These are phyloP conservation scores for Xylariomycetidae sp. DNA, from an alignment of 2,329 filamentous ascomycete genomes.

Conservation along the genomic window DNA sequence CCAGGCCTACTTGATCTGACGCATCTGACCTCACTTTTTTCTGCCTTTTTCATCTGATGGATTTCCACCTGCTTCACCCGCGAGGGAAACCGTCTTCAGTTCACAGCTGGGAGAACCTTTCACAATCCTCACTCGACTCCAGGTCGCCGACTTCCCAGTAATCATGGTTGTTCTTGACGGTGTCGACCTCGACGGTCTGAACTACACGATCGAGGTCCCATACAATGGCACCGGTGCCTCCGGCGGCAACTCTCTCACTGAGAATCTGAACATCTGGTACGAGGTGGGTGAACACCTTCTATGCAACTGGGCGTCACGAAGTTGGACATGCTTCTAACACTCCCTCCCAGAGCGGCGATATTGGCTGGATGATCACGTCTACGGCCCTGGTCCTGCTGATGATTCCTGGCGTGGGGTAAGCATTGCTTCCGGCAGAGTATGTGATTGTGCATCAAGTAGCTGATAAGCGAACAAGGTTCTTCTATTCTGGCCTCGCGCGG, in stretches of 20 bases:
- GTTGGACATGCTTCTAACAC: too few species aligned
- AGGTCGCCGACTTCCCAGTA: conserved; percentile 7
- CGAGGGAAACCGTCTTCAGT: too few species aligned
- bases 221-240: conserved; percentile 61
- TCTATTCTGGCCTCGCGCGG: conserved; percentile 85
- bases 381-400: conserved; percentile 83
- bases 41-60: too few species aligned
- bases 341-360: conserved; percentile 60
- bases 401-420: conserved; percentile 80
- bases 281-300: conserved; percentile 42
- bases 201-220: conserved; percentile 41
- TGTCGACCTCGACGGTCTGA: conserved; percentile 36
- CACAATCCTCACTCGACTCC: too few species aligned
- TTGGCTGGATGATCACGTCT: conserved; percentile 76
- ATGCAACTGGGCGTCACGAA: conserved; percentile 17
- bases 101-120: too few species aligned
- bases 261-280: conserved; percentile 75
- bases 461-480: conserved; percentile 50
- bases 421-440: conserved; percentile 8
- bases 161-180: conserved; percentile 31
- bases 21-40: too few species aligned
- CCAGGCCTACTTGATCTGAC: too few species aligned
- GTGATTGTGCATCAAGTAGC: conserved; percentile 1
- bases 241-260: conserved; percentile 61
- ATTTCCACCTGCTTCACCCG: too few species aligned